Evolutionary conservation across 805 yeast species (phyloP), one percentile per base, ranked within the genome.

Genomic region (Starmerella stigmatis): DNA sequence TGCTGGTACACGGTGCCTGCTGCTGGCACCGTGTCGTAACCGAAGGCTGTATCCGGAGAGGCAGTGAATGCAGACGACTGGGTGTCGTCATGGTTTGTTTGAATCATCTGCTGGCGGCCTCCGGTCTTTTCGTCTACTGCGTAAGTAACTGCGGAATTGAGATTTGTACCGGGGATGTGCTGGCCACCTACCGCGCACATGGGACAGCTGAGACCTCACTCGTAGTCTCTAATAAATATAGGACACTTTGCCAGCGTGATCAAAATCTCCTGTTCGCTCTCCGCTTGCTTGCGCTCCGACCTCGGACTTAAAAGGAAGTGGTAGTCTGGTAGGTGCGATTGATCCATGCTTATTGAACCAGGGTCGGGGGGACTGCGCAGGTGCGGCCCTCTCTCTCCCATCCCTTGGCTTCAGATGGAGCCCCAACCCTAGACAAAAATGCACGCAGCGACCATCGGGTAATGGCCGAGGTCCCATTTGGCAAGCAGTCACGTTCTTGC

Each of bases 11-110:
- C 23, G 1, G 23, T 19, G 27, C 22, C n/a, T 7, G 38, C 12
- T 3, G n/a, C 21, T 5, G 40, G 30, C 2, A 15, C n/a, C n/a
- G 25, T n/a, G 17, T 23, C 40, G 11, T 36, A 36, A 8, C 25
- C 29, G 16, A 15, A 36, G 4, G 25, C 21, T 16, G n/a, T 15
- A 10, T 3, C 40, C 4, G 21, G 23, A 5, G 40, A 11, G 17
- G 40, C n/a, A 4, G 40, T 36, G 29, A 23, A n/a, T 11, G 30
- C 11, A 10, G 40, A 36, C n/a, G 40, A 36, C 40, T 36, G 40
- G 15, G 40, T 25, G 10, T 25, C 21, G 22, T 36, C 40, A 22
- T 30, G 23, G 19, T 32, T 23, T 9, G 27, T 10, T 10, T 36
- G 40, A 15, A 22, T 11, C 30, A 36, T 25, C 10, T 23, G 20